Percentiles rank a stretch among this genome's conserved stretches.
Conservation (phyloP, 352 stramenopile genomes). For the Phytophthora nicotianae region DNA sequence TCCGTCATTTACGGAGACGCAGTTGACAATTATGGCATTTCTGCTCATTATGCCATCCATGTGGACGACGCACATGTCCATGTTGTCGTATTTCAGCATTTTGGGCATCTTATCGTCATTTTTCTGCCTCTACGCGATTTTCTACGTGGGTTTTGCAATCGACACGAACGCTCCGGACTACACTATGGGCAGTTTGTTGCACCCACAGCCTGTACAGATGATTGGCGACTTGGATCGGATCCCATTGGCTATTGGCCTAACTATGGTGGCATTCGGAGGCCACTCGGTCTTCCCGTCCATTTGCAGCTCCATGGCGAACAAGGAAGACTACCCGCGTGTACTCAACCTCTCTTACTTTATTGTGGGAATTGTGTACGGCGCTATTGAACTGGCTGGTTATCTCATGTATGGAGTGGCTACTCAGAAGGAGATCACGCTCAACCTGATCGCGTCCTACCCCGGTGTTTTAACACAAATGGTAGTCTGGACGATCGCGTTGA, state of each 20-base stretch:
- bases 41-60: constrained; percentile 78
- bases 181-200: constrained; percentile 57
- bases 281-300: constrained; percentile 92
- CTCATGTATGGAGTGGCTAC: constrained; percentile 83
- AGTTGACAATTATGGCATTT: constrained; percentile 75
- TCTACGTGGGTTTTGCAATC: constrained; percentile 77
- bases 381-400: constrained; percentile 80
- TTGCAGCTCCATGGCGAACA: constrained; percentile 80
- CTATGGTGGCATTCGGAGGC: constrained; percentile 87
- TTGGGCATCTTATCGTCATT: constrained; percentile 85
- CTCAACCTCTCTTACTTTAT: constrained; percentile 80
- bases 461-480: constrained; percentile 67
- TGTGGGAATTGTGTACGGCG: constrained; percentile 71
- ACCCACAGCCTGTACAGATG: constrained; percentile 65
- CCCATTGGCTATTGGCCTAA: constrained; percentile 80
- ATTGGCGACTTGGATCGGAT: constrained; percentile 72
- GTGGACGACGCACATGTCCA: constrained; percentile 82
- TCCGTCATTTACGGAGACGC: constrained; percentile 56
- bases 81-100: constrained; percentile 87
- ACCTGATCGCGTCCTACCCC: constrained; percentile 73
- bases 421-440: constrained; percentile 88
- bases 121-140: constrained; percentile 76
- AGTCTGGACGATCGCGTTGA: constrained; percentile 85
- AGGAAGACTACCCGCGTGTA: constrained; percentile 62
- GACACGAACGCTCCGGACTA: constrained; percentile 46